A percentile compares a stretch with the other conserved stretches of the same genome.
These are phyloP conservation scores for Polyrhizophydium stewartii DNA, from an alignment of 371 early-diverging fungal genomes.

Conservation along the genomic window DNA sequence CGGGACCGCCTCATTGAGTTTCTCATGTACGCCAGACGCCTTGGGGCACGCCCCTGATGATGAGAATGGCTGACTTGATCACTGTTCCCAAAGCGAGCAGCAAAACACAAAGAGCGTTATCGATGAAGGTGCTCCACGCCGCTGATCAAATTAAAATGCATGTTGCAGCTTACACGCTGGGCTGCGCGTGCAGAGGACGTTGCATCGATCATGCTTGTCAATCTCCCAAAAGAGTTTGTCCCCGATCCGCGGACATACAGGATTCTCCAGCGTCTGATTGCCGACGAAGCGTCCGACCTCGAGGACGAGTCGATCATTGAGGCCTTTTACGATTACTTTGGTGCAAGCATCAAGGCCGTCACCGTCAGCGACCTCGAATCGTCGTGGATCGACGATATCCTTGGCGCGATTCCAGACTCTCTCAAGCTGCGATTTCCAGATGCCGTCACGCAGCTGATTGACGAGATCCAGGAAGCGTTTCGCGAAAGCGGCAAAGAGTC, in stretches of 20 bases:
- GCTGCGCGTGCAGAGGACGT: neutral
- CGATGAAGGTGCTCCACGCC: conserved; percentile 8
- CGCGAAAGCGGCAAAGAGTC: conserved; percentile 37
- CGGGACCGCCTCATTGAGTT: conserved; percentile 42
- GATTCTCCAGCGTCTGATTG: neutral
- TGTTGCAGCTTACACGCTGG: neutral
- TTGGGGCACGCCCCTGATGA: neutral
- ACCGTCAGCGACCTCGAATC: conserved; percentile 27
- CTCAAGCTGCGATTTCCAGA: conserved; percentile 17
- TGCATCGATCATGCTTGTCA: neutral
- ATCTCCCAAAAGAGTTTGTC: conserved; percentile 8
- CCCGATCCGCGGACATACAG: neutral
- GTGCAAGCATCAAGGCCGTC: conserved; percentile 33
- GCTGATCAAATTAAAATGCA: neutral
- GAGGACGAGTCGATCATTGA: conserved; percentile 9
- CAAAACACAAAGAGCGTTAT: conserved; percentile 24
- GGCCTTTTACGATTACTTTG: conserved; percentile 47
- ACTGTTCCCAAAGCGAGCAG: conserved; percentile 44
- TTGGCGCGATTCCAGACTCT: conserved; percentile 21
- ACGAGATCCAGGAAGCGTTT: conserved; percentile 33
- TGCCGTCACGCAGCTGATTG: conserved; percentile 18
- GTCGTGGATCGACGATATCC: conserved; percentile 23
- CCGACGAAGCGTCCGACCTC: neutral
- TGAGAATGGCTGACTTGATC: neutral
- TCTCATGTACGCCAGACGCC: conserved; percentile 30